Base-by-base conservation (phyloP, 768 basidiomycete genomes). In the Gymnopilus junonius region DNA sequence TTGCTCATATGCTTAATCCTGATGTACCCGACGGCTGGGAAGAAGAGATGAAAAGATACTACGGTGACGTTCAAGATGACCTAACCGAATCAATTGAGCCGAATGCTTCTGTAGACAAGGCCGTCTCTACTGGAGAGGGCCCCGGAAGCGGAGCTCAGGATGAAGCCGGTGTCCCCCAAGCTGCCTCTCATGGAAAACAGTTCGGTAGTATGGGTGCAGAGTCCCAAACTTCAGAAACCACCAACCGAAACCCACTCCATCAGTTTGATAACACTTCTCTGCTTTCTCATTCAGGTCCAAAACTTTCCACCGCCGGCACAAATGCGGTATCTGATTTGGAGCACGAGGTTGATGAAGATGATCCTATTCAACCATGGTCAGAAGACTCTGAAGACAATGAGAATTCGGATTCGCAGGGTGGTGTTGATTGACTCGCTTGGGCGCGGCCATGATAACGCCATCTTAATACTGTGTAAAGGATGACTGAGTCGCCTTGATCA, bases 11-110 rank as follows among this genome's bases (percentile, higher is more conserved):
- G 32, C 67, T 89, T 27, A 70, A 74, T 53, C 72, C 80, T 11
- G 65, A 70, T 21, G 72, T 81, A 20, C 83, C 84, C 1, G 77
- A 78, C 0, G 79, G 73, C 1, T 87, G 85, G 86, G 79, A 83
- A 66, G 76, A 78, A 23, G 80, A 72, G 50, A 63, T 74, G 48
- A 42, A 58, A 10, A 42, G 67, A 39, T 61, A 66, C 54, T 62
- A 69, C 58, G 62, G 65, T 35, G 61, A 56, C 48, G 59, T 53
- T 17, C 31, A 51, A 51, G 31, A 51, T 20, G 48, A 51, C 8
- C 67, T 60, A 2, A 64, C 39, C 8, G 67, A 59, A 7, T 50
- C 58, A 7, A 67, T 55, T 3, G 66, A 58, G 5, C 65, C 63
- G 53, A 43, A 27, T 3, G 23, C 42, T 29, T 6, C 20, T 39